Conservation (phyloP, 75 land plant genomes). For the Cryptomeria japonica region DNA sequence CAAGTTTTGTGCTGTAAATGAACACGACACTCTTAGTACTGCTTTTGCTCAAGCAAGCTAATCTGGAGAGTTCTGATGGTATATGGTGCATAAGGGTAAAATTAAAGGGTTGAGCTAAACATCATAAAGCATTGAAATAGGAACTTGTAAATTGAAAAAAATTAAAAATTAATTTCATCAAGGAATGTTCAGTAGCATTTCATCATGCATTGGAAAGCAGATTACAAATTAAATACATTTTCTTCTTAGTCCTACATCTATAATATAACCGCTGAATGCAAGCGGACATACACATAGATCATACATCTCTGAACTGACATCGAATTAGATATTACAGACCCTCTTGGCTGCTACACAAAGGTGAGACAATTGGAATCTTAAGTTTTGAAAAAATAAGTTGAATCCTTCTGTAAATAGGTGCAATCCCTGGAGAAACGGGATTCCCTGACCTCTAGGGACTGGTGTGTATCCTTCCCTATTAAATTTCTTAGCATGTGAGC, state of each 20-base stretch:
- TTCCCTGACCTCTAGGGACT: neutral
- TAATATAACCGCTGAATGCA: neutral
- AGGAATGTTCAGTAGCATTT: neutral
- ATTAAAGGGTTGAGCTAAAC: neutral
- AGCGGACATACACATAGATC: neutral
- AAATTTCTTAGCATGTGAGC: neutral
- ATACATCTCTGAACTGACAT: neutral
- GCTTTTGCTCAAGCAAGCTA: neutral
- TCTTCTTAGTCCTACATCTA: neutral
- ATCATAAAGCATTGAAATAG: neutral
- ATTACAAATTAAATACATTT: neutral
- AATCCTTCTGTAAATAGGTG: neutral
- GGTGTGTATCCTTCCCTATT: neutral
- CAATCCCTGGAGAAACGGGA: neutral
- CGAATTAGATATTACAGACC: neutral
- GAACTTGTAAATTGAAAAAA: neutral
- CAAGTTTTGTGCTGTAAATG: neutral
- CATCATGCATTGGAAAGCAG: neutral
- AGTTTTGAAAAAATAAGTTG: neutral
- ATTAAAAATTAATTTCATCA: neutral
- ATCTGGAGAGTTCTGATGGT: too few relatives aligned
- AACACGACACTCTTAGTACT: neutral
- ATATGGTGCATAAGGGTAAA: neutral
- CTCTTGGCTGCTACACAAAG: neutral
- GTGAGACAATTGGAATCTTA: neutral